These are phyloP conservation scores for Leishmania turanica DNA, from an alignment of 208 protist species.

Conservation along the genomic window DNA sequence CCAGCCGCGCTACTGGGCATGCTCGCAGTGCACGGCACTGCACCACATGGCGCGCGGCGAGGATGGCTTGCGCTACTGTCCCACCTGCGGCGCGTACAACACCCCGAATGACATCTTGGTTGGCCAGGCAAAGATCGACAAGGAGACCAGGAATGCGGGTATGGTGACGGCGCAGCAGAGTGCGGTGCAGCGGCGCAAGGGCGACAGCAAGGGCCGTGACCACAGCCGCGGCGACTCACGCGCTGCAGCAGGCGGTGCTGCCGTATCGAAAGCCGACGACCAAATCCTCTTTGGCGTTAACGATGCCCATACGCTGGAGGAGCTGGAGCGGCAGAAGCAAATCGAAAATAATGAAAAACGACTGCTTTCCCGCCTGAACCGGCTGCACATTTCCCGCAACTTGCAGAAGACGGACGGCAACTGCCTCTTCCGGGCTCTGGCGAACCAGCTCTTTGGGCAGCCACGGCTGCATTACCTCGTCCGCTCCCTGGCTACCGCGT, in stretches of 20 bases:
- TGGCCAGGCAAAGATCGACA: conserved; percentile 52
- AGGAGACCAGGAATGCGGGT: conserved; percentile 35
- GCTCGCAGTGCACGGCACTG: conserved; percentile 61
- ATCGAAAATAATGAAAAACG: conserved; percentile 52
- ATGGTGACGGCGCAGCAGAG: conserved; percentile 33
- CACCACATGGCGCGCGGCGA: conserved; percentile 38
- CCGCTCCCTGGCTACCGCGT: conserved; percentile 60
- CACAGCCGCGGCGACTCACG: neutral
- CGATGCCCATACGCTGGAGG: conserved; percentile 62
- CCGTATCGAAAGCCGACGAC: neutral
- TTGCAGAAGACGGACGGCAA: conserved; percentile 75
- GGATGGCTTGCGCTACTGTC: conserved; percentile 71
- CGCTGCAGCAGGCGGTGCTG: neutral
- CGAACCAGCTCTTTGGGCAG: conserved; percentile 78
- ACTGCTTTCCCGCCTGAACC: conserved; percentile 46
- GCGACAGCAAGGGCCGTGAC: neutral
- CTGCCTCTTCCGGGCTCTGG: conserved; percentile 78
- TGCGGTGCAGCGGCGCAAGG: neutral
- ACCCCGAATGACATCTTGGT: conserved; percentile 67
- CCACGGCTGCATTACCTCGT: conserved; percentile 58
- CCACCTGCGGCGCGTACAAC: conserved; percentile 62
- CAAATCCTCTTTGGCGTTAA: conserved; percentile 75
- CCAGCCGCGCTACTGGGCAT: conserved; percentile 59
- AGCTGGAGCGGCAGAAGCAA: conserved; percentile 55
- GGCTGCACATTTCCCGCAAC: conserved; percentile 43